Evolutionary conservation across 805 yeast species (phyloP).

Genomic region (Saccharomycopsis babjevae): DNA sequence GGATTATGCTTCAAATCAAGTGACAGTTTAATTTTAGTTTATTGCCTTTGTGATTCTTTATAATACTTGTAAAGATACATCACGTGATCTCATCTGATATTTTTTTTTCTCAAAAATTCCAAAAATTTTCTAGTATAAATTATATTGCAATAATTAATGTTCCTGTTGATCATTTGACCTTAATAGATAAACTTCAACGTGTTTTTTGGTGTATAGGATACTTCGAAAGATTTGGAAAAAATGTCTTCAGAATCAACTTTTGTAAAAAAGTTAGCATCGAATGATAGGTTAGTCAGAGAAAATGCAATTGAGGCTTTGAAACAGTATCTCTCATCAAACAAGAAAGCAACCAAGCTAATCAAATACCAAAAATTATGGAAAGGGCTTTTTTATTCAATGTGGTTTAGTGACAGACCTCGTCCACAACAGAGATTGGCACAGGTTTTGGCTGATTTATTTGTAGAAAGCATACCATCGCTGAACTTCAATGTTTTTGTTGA

Average conservation of each 20-base stretch:
- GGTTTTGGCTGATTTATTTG: constrained; percentile 50
- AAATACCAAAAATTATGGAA: constrained; percentile 87
- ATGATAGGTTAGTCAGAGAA: constrained; percentile 53
- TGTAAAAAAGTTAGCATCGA: constrained; percentile 77
- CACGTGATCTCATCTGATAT: constrained; percentile 6
- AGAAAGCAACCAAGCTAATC: constrained; percentile 25
- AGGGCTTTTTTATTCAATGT: constrained; percentile 91
- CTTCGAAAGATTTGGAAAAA: neutral
- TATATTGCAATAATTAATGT: neutral
- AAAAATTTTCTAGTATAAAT: neutral
- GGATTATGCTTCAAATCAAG: too few relatives aligned
- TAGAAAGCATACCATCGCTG: constrained; percentile 32
- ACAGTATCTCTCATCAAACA: constrained; percentile 40
- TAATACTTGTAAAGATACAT: neutral
- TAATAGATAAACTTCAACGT: too few relatives aligned
- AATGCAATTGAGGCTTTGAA: constrained; percentile 58
- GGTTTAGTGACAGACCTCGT: constrained; percentile 90
- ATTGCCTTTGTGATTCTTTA: too few relatives aligned
- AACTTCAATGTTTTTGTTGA: constrained; percentile 44
- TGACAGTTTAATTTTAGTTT: too few relatives aligned
- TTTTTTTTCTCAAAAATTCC: neutral
- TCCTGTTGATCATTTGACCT: neutral
- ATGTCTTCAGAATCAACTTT: constrained; percentile 30
- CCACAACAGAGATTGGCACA: constrained; percentile 83
- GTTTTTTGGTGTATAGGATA: too few relatives aligned